Evolutionary conservation across 352 stramenopile species (phyloP), one percentile per base, ranked within the genome.

Genomic region (Phytophthora aleatoria): DNA sequence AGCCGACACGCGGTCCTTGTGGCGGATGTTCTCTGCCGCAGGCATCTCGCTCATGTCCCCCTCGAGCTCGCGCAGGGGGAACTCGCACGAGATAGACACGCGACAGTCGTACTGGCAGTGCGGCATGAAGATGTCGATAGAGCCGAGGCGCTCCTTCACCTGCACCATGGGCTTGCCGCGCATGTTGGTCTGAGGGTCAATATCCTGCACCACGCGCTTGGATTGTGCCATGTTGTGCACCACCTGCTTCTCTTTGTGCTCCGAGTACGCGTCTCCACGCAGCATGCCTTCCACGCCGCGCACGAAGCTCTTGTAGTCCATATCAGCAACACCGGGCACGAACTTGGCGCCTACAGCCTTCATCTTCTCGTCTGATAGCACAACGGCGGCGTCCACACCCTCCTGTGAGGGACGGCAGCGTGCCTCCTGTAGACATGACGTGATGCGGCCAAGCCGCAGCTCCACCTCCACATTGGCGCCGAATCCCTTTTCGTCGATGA

Each of bases 121-220:
- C 42, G 87, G 87, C 59, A 96, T 74, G 72, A 96, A 96, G 52
- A 96, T 91, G 57, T 96, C 83, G 42, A 96, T 88, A 15, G 75
- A 91, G 1, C 84, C 85, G 3, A 96, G 80, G 4, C 85, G 81
- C 56, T 94, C 80, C 64, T 96, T 96, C 11, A 91, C 81, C 43
- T 96, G 87, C 33, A 92, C 67, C 57, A 84, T 79, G 20, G 75
- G 74, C 2, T 73, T 62, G 8, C 76, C 52, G 4, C 80, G 70
- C 42, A 78, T 60, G 26, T 85, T 80, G 1, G 75, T 88, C 48
- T 83, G 76, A 5, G 71, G 70, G 50, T 96, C 76, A 20, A 94
- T 74, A 31, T 91, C 83, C 54, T 94, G 77, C 44, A 94, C 79
- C 26, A 96, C 60, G 27, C 87, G 87, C 74, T 94, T 92, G 41